A percentile compares a stretch with the other conserved stretches of the same genome.
Evolutionary conservation across 164 flowering plant genomes (phyloP).

Genomic region (Stephania yunnanensis): DNA sequence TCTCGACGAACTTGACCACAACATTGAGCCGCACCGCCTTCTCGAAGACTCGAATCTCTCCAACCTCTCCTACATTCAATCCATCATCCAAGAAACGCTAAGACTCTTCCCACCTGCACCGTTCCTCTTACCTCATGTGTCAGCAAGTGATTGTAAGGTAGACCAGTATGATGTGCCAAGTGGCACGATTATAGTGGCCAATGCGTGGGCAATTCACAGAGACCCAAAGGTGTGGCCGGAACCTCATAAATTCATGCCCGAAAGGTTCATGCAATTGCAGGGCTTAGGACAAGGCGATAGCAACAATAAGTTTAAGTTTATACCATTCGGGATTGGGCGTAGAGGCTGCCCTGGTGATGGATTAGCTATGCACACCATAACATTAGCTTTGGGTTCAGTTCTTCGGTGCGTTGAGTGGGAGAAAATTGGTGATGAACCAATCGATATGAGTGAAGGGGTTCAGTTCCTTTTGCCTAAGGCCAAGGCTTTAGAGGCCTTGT

Average conservation of each 20-base stretch:
- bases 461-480: not conserved
- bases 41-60: not conserved
- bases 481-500: not conserved
- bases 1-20: not conserved
- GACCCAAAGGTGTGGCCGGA: not conserved
- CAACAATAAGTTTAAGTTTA: not conserved
- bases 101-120: not conserved
- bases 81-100: not conserved
- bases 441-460: not conserved
- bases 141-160: not conserved
- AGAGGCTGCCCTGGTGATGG: not conserved
- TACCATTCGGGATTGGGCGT: not conserved
- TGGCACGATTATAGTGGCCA: not conserved
- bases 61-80: not conserved
- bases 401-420: not conserved
- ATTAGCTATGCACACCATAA: not conserved
- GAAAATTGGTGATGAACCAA: not conserved
- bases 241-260: not conserved
- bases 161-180: not conserved
- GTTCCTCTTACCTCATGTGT: not conserved
- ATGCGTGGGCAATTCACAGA: not conserved
- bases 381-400: not conserved
- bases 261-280: not conserved
- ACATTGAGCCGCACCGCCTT: not conserved
- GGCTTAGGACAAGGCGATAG: not conserved